These are phyloP conservation scores for Diaporthe citrichinensis DNA, from an alignment of 2,329 filamentous ascomycete species.

Conservation along the genomic window DNA sequence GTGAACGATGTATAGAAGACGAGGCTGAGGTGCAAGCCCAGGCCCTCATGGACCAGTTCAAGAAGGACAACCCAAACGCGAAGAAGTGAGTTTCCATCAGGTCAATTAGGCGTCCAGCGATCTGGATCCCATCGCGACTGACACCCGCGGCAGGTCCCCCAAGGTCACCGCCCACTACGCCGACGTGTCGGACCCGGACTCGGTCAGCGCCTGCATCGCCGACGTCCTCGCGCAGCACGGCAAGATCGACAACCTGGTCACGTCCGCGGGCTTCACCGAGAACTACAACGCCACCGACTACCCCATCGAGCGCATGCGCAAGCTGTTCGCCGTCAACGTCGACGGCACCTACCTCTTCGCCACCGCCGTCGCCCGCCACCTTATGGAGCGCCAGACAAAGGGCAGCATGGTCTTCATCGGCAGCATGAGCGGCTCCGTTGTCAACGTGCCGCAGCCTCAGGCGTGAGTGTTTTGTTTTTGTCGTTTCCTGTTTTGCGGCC, in stretches of 20 bases:
- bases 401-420: slow-evolving; percentile 96
- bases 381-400: slow-evolving; percentile 83
- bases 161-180: slow-evolving; percentile 91
- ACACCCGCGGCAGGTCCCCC: slow-evolving; percentile 68
- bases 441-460: slow-evolving; percentile 96
- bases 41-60: slow-evolving; percentile 81
- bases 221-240: slow-evolving; percentile 80
- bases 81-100: slow-evolving; percentile 65
- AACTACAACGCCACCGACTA: slow-evolving; percentile 95
- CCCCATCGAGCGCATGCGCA: slow-evolving; percentile 90
- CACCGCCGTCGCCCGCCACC: slow-evolving; percentile 85
- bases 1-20: slow-evolving; percentile 69
- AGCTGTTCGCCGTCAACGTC: slow-evolving; percentile 95
- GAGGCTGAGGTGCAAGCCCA: slow-evolving; percentile 85
- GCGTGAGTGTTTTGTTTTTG: slow-evolving; percentile 61
- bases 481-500: neutral
- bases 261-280: slow-evolving; percentile 96
- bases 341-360: slow-evolving; percentile 93
- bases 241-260: slow-evolving; percentile 92
- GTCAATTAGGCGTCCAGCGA: neutral
- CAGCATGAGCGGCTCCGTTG: slow-evolving; percentile 93
- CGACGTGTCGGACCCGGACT: slow-evolving; percentile 85
- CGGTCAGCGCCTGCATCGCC: slow-evolving; percentile 80
- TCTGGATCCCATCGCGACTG: neutral
- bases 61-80: slow-evolving; percentile 82